These are phyloP conservation scores for Gossypium schwendimanii DNA, from an alignment of 441 rosid species.

Conservation along the genomic window DNA sequence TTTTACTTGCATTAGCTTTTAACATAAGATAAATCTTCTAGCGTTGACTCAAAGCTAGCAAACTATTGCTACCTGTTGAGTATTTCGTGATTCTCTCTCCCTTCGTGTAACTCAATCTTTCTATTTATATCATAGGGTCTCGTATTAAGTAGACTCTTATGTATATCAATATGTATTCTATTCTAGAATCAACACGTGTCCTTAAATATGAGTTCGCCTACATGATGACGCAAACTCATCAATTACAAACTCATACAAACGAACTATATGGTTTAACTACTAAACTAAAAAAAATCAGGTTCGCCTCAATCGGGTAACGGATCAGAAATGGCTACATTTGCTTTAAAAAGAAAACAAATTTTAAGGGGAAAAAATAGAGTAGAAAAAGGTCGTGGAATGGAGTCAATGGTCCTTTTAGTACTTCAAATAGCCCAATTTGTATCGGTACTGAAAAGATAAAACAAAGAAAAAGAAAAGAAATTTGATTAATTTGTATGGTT, in stretches of 20 bases:
- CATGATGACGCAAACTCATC: no score
- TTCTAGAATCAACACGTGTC: no score
- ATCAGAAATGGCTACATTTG: no score
- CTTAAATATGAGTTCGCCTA: fast-evolving
- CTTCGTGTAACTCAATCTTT: no score
- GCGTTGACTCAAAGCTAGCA: slow-evolving; percentile 16
- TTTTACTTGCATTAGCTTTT: not conserved
- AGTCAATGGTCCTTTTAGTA: not conserved
- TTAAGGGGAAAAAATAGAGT: not conserved
- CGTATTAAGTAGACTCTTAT: no score
- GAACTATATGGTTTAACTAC: no score
- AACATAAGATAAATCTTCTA: not conserved
- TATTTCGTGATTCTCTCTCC: no score
- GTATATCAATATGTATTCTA: no score
- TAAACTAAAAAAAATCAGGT: no score
- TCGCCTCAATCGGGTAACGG: fast-evolving
- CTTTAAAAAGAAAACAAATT: not conserved
- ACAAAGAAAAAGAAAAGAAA: not conserved
- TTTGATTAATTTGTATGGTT: not conserved
- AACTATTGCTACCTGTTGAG: no score
- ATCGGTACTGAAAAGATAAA: not conserved
- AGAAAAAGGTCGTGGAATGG: not conserved
- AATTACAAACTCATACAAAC: no score
- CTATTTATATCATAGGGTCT: not conserved
- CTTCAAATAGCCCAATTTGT: not conserved